Evolutionary conservation across 129 eudicot species (phyloP).

Genomic region (Deinandra increscens): DNA sequence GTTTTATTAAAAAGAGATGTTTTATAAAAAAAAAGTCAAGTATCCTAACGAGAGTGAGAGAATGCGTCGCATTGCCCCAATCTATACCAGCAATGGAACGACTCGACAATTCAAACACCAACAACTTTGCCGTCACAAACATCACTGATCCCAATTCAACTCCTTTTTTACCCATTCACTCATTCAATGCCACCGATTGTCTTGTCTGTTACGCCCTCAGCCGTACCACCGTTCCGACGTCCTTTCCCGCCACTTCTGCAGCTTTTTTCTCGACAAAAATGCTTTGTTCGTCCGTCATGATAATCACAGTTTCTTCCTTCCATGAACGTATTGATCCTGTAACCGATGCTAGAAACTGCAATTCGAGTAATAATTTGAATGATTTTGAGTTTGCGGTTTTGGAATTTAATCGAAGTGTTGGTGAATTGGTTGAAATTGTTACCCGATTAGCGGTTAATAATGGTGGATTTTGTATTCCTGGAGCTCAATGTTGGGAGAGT

Average conservation of each 20-base stretch:
- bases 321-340: slow-evolving; percentile 35
- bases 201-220: slow-evolving; percentile 75
- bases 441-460: slow-evolving; percentile 32
- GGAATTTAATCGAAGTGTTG: slow-evolving; percentile 29
- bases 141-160: neutral
- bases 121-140: slow-evolving; percentile 30
- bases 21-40: too few species aligned
- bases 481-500: slow-evolving; percentile 75
- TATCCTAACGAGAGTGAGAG: too few species aligned
- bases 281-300: slow-evolving; percentile 64
- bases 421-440: slow-evolving; percentile 44
- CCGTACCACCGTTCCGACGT: slow-evolving; percentile 65
- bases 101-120: slow-evolving; percentile 30
- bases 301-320: slow-evolving; percentile 39
- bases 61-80: too few species aligned
- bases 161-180: slow-evolving; percentile 40
- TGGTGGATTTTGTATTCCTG: slow-evolving; percentile 49
- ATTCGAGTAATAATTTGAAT: slow-evolving; percentile 14
- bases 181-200: slow-evolving; percentile 73
- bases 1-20: too few species aligned
- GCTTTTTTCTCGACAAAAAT: slow-evolving; percentile 63
- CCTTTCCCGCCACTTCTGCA: slow-evolving; percentile 45
- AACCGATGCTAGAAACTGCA: slow-evolving; percentile 45
- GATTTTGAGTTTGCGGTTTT: slow-evolving; percentile 2
- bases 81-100: slow-evolving; percentile 52